Conservation (phyloP, 2,329 filamentous ascomycete genomes). For the Talaromyces amestolkiae region DNA sequence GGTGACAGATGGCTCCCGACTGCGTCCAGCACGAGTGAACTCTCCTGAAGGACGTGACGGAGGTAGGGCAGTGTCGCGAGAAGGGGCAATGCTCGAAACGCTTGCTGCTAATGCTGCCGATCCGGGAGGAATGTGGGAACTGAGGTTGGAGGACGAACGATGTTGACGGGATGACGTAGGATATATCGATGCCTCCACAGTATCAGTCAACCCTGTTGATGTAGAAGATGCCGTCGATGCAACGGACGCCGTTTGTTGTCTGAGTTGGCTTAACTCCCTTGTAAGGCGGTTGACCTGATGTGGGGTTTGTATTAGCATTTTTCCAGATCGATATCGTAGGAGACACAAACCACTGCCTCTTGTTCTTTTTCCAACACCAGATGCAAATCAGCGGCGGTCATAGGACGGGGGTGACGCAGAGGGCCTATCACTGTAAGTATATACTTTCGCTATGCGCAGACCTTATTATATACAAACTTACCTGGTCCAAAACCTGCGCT, state of each 20-base stretch:
- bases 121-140: conserved; percentile 41
- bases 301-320: not conserved
- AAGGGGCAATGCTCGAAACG: conserved; percentile 45
- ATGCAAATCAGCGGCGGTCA: conserved; percentile 87
- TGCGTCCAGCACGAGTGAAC: conserved; percentile 32
- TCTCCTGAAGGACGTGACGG: conserved; percentile 31
- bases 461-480: conserved; percentile 24
- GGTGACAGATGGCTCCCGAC: conserved; percentile 44
- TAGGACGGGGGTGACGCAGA: conserved; percentile 77
- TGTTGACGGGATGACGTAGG: conserved; percentile 56
- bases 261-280: conserved; percentile 81
- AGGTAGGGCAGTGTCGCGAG: conserved; percentile 36
- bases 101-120: conserved; percentile 37
- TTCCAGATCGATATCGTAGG: not conserved
- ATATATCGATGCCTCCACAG: conserved; percentile 49
- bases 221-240: conserved; percentile 60
- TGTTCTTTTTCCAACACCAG: conserved; percentile 91
- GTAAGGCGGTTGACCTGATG: conserved; percentile 84
- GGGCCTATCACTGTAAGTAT: conserved; percentile 52
- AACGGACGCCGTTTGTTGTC: conserved; percentile 63
- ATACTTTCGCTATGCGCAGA: too few relatives aligned
- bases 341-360: conserved; percentile 74
- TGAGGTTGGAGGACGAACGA: conserved; percentile 56
- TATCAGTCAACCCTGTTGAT: conserved; percentile 52
- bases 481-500: conserved; percentile 42